Evolutionary conservation across 345 rosid genomes (phyloP).

Genomic region (Firmiana major): DNA sequence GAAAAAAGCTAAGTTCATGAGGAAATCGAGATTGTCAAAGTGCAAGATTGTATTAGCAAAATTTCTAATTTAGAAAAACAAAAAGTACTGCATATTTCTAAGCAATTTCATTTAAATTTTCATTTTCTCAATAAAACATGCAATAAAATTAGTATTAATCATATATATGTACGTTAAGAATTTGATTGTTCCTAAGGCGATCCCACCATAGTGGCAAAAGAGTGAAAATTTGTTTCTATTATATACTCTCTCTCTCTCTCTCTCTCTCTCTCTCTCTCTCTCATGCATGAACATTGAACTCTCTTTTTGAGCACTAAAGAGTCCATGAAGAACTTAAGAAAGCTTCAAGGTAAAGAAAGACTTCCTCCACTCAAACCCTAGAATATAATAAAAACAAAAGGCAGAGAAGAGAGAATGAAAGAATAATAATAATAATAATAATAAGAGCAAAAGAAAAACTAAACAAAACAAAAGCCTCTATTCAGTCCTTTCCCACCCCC

Average conservation of each 20-base stretch:
- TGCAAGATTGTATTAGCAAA: no score
- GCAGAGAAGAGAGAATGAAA: conserved; percentile 11
- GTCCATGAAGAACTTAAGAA: conserved; percentile 24
- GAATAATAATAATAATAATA: conserved; percentile 2
- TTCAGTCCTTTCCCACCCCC: background rate
- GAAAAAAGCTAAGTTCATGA: no score
- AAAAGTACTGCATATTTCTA: no score
- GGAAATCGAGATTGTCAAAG: no score
- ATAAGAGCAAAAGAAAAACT: conserved; percentile 15
- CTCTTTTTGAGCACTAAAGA: conserved; percentile 28
- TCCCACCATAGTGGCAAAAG: conserved; percentile 35
- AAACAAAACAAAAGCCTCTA: conserved; percentile 19
- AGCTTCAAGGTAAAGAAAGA: conserved; percentile 61
- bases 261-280: conserved; percentile 4
- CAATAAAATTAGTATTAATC: no score
- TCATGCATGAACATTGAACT: conserved; percentile 29
- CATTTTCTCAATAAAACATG: no score
- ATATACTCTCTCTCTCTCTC: background rate
- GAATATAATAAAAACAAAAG: conserved; percentile 50
- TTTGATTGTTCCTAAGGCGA: conserved; percentile 3
- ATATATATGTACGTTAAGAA: background rate
- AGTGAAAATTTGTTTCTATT: conserved; percentile 14
- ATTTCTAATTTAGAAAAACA: no score
- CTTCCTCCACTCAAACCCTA: conserved; percentile 63
- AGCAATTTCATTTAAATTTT: no score